A percentile compares a stretch with the other conserved stretches of the same genome.
Evolutionary conservation across 176 grass and related monocot genomes (phyloP).

Genomic region (Rhynchospora tenuis): DNA sequence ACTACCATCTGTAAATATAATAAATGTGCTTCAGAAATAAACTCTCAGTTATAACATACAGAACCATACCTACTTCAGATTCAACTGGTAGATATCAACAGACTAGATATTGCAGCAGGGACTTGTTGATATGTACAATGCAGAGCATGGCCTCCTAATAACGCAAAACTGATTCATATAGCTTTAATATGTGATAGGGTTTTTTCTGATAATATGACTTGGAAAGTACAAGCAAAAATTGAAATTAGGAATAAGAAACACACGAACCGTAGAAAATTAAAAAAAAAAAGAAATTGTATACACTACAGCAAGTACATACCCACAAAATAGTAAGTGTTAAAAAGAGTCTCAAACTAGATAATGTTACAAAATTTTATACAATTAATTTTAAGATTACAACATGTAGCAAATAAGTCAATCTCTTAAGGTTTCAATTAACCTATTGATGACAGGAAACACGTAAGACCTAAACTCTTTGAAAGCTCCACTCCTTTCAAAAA

Average conservation of each 20-base stretch:
- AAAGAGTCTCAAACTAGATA: not conserved
- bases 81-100: not conserved
- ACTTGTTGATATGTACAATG: not conserved
- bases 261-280: not conserved
- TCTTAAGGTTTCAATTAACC: not conserved
- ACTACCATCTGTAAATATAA: too few relatives aligned
- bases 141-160: not conserved
- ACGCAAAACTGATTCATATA: not conserved
- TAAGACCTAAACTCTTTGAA: not conserved
- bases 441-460: not conserved
- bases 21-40: too few relatives aligned
- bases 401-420: not conserved
- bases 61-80: not conserved
- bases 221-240: not conserved
- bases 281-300: not conserved
- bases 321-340: not conserved
- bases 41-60: not conserved
- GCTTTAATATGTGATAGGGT: not conserved
- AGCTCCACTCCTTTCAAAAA: not conserved
- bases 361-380: slow-evolving; percentile 8
- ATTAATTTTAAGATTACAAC: not conserved
- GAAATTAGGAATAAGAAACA: not conserved
- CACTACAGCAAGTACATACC: not conserved
- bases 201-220: not conserved
- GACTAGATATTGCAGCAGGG: not conserved